Conservation (phyloP, 164 flowering plant genomes). For the Dillenia turbinata region DNA sequence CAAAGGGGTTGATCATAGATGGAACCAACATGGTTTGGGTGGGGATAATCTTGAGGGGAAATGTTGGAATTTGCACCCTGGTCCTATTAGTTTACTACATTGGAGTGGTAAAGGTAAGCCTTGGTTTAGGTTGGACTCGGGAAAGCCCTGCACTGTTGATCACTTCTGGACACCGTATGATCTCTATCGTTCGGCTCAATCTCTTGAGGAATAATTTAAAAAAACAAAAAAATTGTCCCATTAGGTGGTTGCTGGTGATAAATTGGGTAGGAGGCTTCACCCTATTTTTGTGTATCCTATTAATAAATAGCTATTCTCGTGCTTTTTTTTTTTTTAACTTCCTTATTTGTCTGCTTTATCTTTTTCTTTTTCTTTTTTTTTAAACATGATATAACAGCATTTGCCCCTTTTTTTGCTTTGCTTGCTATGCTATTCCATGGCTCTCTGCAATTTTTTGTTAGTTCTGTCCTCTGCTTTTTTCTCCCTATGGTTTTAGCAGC, state of each 20-base stretch:
- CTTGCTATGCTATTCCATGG: no score
- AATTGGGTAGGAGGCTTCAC: no score
- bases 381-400: neutral
- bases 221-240: no score
- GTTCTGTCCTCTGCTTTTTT: no score
- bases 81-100: constrained; percentile 52
- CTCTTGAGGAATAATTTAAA: constrained; percentile 32
- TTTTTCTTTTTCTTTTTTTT: neutral
- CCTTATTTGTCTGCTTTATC: neutral
- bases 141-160: constrained; percentile 51
- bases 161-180: constrained; percentile 54
- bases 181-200: constrained; percentile 30
- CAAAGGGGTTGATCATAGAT: constrained; percentile 46
- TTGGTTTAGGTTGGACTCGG: constrained; percentile 51
- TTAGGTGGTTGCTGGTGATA: no score
- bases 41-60: constrained; percentile 58
- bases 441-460: no score
- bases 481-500: no score
- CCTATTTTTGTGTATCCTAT: no score
- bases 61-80: constrained; percentile 55
- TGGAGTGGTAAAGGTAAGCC: constrained; percentile 71
- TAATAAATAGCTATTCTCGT: no score
- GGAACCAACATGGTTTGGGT: constrained; percentile 65
- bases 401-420: no score
- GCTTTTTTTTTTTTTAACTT: no score